These are phyloP conservation scores for Amaranthus tricolor DNA, from an alignment of 179 eudicot species.

Conservation along the genomic window DNA sequence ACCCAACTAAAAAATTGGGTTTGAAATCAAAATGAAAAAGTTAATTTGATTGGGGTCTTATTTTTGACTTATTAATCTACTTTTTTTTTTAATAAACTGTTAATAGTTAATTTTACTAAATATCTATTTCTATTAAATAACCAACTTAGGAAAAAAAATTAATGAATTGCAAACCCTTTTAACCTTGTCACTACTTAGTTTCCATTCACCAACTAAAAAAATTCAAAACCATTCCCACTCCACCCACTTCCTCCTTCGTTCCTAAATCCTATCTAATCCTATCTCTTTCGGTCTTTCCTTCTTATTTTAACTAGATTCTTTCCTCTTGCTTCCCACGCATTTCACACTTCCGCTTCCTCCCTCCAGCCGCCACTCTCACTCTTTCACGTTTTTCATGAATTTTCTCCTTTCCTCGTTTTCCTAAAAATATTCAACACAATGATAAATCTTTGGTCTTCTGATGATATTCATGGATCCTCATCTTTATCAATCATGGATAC, in stretches of 20 bases:
- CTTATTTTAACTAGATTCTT: not conserved
- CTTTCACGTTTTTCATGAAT: constrained; percentile 23
- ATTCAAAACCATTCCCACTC: not conserved
- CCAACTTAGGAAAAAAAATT: too few species aligned
- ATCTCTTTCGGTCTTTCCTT: not conserved
- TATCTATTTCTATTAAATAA: too few species aligned
- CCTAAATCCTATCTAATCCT: too few species aligned
- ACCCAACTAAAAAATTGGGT: too few species aligned
- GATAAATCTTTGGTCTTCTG: constrained; percentile 47
- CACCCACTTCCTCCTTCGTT: not conserved
- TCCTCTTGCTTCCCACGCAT: constrained; percentile 13
- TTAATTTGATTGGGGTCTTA: too few species aligned
- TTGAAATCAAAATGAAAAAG: too few species aligned
- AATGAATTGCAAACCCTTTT: too few species aligned
- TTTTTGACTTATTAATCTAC: too few species aligned
- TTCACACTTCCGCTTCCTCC: constrained; percentile 10
- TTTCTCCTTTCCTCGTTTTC: not conserved
- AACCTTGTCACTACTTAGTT: too few species aligned
- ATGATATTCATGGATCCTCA: constrained; percentile 29
- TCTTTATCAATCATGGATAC: constrained; percentile 37
- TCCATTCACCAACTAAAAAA: not conserved
- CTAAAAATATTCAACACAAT: not conserved
- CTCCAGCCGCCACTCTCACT: constrained; percentile 16
- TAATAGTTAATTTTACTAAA: too few species aligned
- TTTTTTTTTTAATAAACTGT: too few species aligned